phyloP scores from a whole-genome alignment of 2,329 filamentous ascomycete genomes.

The Orbilia quercus region DNA sequence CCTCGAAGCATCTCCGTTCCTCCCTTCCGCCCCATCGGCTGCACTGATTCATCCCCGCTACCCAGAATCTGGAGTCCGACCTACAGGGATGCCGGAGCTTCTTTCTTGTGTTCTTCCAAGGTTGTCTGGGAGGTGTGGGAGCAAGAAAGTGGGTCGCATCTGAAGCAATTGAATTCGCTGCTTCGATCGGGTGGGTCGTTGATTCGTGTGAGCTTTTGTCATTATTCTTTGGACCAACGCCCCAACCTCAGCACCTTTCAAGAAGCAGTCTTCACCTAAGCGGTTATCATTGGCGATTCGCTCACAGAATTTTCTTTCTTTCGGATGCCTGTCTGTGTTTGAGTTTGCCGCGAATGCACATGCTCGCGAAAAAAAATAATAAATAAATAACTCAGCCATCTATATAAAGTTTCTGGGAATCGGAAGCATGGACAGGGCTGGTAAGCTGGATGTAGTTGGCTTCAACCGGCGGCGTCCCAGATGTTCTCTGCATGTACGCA shows the following conservation, averaged over 20 bases:
- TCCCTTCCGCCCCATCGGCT: constrained; percentile 39
- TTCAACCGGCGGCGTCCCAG: constrained; percentile 40
- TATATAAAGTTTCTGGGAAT: constrained; percentile 46
- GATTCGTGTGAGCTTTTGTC: no score
- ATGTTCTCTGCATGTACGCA: constrained; percentile 10
- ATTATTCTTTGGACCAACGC: constrained; percentile 14
- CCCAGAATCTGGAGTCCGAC: constrained; percentile 42
- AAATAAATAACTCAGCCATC: constrained; percentile 48
- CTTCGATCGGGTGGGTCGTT: no score
- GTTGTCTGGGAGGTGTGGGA: constrained; percentile 32
- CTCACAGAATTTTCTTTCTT: background rate
- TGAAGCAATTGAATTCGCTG: no score
- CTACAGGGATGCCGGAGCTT: constrained; percentile 42
- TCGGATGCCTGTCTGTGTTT: constrained; percentile 16
- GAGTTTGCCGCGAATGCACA: constrained; percentile 34
- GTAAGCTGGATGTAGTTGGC: constrained; percentile 10
- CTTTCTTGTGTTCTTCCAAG: constrained; percentile 40
- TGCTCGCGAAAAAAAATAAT: constrained; percentile 29
- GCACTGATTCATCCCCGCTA: constrained; percentile 51
- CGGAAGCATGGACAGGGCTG: constrained; percentile 33
- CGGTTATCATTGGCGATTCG: background rate
- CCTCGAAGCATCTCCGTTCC: constrained; percentile 23
- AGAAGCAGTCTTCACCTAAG: constrained; percentile 9
- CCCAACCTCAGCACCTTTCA: constrained; percentile 26
- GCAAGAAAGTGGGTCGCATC: constrained; percentile 25